Percentiles rank a stretch among this genome's conserved stretches.
phyloP scores from a whole-genome alignment of 2,329 filamentous ascomycete species.

The Knufia petricola region DNA sequence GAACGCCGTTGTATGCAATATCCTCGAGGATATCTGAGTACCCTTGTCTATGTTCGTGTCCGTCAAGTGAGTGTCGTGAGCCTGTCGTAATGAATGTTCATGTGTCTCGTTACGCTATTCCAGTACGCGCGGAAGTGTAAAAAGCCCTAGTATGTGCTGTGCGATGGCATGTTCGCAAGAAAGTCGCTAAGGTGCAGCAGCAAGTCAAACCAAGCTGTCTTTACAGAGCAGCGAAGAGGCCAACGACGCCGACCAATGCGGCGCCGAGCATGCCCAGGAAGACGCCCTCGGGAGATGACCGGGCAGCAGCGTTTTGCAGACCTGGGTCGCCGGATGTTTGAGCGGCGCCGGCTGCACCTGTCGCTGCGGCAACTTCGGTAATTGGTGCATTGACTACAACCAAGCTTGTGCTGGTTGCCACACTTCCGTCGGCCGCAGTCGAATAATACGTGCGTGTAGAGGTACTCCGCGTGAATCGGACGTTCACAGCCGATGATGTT shows the following conservation, averaged over 20 bases:
- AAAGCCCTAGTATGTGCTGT: slow-evolving; percentile 1
- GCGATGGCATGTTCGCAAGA: neutral
- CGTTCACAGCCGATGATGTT: slow-evolving; percentile 19
- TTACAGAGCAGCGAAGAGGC: slow-evolving; percentile 7
- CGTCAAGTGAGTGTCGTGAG: slow-evolving; percentile 8
- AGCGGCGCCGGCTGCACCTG: slow-evolving; percentile 17
- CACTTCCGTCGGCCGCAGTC: slow-evolving; percentile 33
- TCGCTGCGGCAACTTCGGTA: slow-evolving; percentile 22
- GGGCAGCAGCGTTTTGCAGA: slow-evolving; percentile 32
- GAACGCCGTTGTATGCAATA: slow-evolving; percentile 2
- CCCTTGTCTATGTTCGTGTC: neutral
- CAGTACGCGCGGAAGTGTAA: neutral
- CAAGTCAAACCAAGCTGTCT: neutral
- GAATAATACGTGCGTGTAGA: slow-evolving; percentile 34
- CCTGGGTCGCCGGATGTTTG: slow-evolving; percentile 27
- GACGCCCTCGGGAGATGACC: slow-evolving; percentile 27
- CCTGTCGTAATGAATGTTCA: slow-evolving; percentile 8
- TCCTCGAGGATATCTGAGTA: neutral
- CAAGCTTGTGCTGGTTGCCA: slow-evolving; percentile 36
- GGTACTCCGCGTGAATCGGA: slow-evolving; percentile 27
- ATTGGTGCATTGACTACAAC: slow-evolving; percentile 33
- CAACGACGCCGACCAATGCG: slow-evolving; percentile 32
- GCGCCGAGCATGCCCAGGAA: slow-evolving; percentile 33
- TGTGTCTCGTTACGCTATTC: slow-evolving; percentile 7
- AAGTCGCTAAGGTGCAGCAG: neutral